Base-by-base conservation (phyloP, 2,329 filamentous ascomycete genomes). In the Hypoxylon sp. region DNA sequence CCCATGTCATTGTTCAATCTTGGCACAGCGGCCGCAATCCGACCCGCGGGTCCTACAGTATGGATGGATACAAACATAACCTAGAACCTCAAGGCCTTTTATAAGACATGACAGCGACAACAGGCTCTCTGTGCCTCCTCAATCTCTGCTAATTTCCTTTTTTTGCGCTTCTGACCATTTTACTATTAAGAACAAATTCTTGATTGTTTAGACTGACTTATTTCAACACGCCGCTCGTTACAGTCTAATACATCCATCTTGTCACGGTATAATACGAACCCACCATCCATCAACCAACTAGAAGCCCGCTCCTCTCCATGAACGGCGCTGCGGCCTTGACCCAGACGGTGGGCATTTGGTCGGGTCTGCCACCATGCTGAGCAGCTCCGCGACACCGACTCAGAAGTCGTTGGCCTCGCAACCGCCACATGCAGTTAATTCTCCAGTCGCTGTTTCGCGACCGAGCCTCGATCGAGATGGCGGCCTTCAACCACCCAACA, bases 381-480 rank as follows among this genome's bases (percentile, higher is more conserved):
- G 84, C 79, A 81, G 84, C 77, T 86, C 85, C 71, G 82, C 83
- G 73, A 86, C 83, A 70, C 84, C 86, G 76, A 84, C 84, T 71
- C 85, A 87, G 78, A 87, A 87, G 80, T 82, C 83, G 64, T 80
- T 84, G 66, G 80, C 80, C 63, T 78, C 79, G 60, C 84, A 87
- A 62, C 75, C 83, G 66, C 65, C 79, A 14, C 75, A 79, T 59
- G 77, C 81, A 19, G 73, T 81, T 62, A 83, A 76, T 51, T 77
- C 79, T 29, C 75, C 78, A 63, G 76, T 78, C 58, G 78, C 80
- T 24, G 68, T 76, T 48, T 73, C 75, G 64, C 82, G 81, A 67
- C 78, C 84, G 29, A 88, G 86, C 73, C 79, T 89, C 72, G 88
- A 91, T 64, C 86, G 87, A 71, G 85, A 87, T 79, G 84, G 81